A percentile compares a stretch with the other conserved stretches of the same genome.
These are phyloP conservation scores for Coemansia sp. DNA, from an alignment of 192 early-diverging fungal species.

Conservation along the genomic window DNA sequence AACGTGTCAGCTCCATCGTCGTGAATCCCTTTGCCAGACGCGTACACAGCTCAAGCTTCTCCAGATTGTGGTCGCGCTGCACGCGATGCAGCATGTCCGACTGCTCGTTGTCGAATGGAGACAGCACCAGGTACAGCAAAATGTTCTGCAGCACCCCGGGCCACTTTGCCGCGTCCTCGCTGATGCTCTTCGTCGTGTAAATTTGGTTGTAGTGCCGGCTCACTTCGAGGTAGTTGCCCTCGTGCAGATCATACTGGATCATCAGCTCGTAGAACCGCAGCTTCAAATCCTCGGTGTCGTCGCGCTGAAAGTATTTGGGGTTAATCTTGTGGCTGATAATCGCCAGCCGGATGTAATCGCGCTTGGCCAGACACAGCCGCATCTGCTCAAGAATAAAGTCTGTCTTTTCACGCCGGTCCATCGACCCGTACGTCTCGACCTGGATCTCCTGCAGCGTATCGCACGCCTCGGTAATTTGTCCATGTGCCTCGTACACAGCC, in stretches of 20 bases:
- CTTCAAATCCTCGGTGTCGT: conserved; percentile 77
- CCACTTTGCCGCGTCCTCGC: conserved; percentile 77
- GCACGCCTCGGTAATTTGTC: conserved; percentile 85
- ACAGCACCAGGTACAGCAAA: conserved; percentile 82
- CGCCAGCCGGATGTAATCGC: conserved; percentile 87
- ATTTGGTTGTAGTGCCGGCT: conserved; percentile 93
- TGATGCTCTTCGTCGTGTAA: conserved; percentile 80
- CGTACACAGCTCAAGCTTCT: conserved; percentile 72
- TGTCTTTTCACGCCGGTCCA: conserved; percentile 98
- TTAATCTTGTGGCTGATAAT: conserved; percentile 97
- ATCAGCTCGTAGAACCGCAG: conserved; percentile 95
- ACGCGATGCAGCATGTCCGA: conserved; percentile 89
- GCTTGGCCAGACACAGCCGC: conserved; percentile 90
- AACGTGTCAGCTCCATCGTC: conserved; percentile 90
- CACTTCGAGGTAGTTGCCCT: conserved; percentile 83
- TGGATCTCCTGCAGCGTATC: conserved; percentile 97
- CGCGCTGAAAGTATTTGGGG: conserved; percentile 85
- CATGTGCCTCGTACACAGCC: conserved; percentile 88
- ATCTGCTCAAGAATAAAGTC: conserved; percentile 99
- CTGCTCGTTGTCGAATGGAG: conserved; percentile 97
- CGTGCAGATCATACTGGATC: conserved; percentile 93
- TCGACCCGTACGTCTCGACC: conserved; percentile 98
- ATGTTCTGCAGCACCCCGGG: conserved; percentile 73
- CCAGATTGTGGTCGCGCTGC: conserved; percentile 75
- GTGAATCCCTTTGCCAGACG: conserved; percentile 89